A percentile compares a stretch with the other conserved stretches of the same genome.
phyloP scores from a whole-genome alignment of 179 eudicot genomes.

The Beta corolliflora region DNA sequence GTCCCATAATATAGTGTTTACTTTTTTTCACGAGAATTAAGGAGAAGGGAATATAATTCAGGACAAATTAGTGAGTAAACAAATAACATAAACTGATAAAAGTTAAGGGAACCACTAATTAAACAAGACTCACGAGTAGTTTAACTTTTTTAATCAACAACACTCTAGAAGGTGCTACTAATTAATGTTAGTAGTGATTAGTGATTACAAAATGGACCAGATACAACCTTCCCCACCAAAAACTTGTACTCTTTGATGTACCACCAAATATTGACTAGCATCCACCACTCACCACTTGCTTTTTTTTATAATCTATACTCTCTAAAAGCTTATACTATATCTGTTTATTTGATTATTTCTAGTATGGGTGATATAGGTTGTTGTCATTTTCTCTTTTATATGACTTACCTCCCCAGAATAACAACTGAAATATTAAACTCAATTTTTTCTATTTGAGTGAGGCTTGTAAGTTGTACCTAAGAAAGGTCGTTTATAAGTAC shows the following conservation, averaged over 20 bases:
- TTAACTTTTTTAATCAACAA: not conserved
- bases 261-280: slow-evolving; percentile 11
- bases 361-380: not conserved
- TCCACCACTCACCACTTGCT: not conserved
- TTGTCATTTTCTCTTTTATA: slow-evolving; percentile 1
- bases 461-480: slow-evolving; percentile 8
- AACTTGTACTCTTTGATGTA: slow-evolving; percentile 28
- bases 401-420: slow-evolving; percentile 17
- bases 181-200: not conserved
- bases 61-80: no score
- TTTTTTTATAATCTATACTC: not conserved
- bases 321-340: no score
- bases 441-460: not conserved
- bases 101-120: no score
- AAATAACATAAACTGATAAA: no score
- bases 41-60: no score
- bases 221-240: slow-evolving; percentile 32
- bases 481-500: slow-evolving; percentile 37
- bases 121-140: not conserved
- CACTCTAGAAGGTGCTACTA: no score
- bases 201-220: slow-evolving; percentile 1
- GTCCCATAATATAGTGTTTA: no score
- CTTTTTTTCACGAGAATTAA: no score
- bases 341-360: not conserved
- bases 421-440: not conserved